A percentile compares a stretch with the other conserved stretches of the same genome.
Evolutionary conservation across 179 eudicot species (phyloP).

Genomic region (Patellifolia procumbens): DNA sequence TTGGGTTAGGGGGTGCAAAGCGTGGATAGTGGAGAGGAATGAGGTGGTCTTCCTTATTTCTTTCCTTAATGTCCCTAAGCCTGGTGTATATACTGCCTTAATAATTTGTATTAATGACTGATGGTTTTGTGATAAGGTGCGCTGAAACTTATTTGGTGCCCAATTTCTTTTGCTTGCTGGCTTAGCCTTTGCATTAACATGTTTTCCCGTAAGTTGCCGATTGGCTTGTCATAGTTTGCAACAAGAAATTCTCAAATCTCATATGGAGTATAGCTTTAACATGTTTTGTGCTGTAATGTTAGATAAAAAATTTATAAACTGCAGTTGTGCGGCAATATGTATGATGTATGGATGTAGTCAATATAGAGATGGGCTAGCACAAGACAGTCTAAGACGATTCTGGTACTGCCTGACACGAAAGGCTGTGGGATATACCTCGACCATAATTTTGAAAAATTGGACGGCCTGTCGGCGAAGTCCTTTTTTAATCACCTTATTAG

Average conservation of each 20-base stretch:
- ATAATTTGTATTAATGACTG: not conserved
- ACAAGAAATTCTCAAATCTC: not conserved
- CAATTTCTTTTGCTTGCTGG: not conserved
- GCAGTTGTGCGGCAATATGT: no score
- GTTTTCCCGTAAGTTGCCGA: not conserved
- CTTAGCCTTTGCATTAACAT: not conserved
- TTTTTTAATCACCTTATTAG: no score
- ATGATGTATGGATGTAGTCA: no score
- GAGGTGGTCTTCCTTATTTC: not conserved
- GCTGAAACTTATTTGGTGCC: not conserved
- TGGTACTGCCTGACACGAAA: no score
- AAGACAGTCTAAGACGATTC: no score
- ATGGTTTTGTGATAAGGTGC: not conserved
- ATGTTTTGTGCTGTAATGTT: not conserved
- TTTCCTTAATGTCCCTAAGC: not conserved
- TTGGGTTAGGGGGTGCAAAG: not conserved
- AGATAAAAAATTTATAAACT: not conserved
- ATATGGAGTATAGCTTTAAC: not conserved
- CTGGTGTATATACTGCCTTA: not conserved
- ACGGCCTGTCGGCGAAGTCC: no score
- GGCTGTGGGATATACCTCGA: no score
- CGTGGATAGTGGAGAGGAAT: not conserved
- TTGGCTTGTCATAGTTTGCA: no score
- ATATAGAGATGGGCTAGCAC: no score
- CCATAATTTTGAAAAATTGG: no score